Evolutionary conservation across 1,284 basidiomycete species (phyloP), one percentile per base, ranked within the genome.

Genomic region (Cronartium ribicola): DNA sequence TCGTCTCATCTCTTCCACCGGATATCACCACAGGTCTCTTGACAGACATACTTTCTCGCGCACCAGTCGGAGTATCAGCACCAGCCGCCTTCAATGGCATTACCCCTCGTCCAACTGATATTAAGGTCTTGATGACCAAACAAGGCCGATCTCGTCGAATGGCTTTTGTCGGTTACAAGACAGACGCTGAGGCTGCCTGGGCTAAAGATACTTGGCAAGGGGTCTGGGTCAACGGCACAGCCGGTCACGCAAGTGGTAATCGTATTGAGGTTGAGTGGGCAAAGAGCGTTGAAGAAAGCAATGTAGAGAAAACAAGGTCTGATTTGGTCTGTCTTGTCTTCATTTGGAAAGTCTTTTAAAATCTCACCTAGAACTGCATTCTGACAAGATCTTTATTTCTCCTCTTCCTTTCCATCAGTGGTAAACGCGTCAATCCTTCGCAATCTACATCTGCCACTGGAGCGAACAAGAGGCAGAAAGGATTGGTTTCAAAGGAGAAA

Each of bases 151-250:
- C 90, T 3, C 85, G 95, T 4, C 85, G 91, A 44, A 95, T 98
- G 80, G 95, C 90, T 0, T 98, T 98, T 80, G 86, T 97, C 6
- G 95, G 95, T 0, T 98, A 88, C 84, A 92, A 90, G 81, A 87
- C 88, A 0, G 85, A 89, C 46, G 84, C 85, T 11, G 91, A 97
- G 77, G 95, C 95, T 0, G 76, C 83, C 11, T 85, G 85, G 14
- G 92, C 91, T 0, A 87, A 87, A 80, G 86, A 88, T 61, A 98
- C 90, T 88, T 96, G 92, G 79, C 87, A 96, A 80, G 86, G 87
- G 43, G 92, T 90, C 0, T 98, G 81, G 78, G 78, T 83, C 51
- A 78, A 79, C 43, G 82, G 82, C 11, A 89, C 81, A 83, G 92
- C 66, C 88, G 89, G 75, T 87, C 89, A 46, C 85, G 87, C 44